Base-by-base conservation (phyloP, 2,329 filamentous ascomycete species). In the Talaromyces piceae region DNA sequence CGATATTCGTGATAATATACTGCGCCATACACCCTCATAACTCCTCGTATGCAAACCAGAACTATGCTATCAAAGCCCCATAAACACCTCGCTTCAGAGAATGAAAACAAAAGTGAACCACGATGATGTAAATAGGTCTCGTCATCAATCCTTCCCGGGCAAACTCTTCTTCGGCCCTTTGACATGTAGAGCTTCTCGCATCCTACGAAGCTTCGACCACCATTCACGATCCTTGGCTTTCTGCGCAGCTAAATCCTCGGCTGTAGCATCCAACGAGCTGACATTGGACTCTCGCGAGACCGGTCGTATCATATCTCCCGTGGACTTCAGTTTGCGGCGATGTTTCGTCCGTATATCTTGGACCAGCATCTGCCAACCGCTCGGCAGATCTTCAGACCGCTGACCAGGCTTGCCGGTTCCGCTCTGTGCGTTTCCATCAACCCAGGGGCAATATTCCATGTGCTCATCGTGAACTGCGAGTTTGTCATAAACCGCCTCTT, bases 401-500 rank as follows among this genome's bases (percentile, higher is more conserved):
- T 66, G 61, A 37, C 58, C 58, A 12, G 62, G 20, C 28, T 60
- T 67, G 3, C 63, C 63, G 18, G 60, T 64, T 55, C 63, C 72
- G 50, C 77, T 81, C 63, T 91, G 87, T 1, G 81, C 77, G 9
- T 71, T 61, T 3, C 80, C 68, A 58, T 83, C 88, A 53, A 84
- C 77, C 88, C 88, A 93, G 1, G 88, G 88, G 58, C 88, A 93
- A 62, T 91, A 93, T 61, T 88, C 87, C 55, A 88, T 81, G 66
- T 93, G 88, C 65, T 91, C 86, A 4, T 77, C 77, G 2, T 84
- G 69, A 4, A 83, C 81, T 61, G 91, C 83, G 1, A 93, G 75
- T 51, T 81, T 77, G 4, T 63, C 62, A 49, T 68, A 69, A 7
- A 70, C 59, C 11, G 66, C 57, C 0, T 59, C 50, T 12, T 63